A percentile compares a stretch with the other conserved stretches of the same genome.
These are phyloP conservation scores for Phascolomyces articulosus DNA, from an alignment of 371 early-diverging fungal genomes.

Conservation along the genomic window DNA sequence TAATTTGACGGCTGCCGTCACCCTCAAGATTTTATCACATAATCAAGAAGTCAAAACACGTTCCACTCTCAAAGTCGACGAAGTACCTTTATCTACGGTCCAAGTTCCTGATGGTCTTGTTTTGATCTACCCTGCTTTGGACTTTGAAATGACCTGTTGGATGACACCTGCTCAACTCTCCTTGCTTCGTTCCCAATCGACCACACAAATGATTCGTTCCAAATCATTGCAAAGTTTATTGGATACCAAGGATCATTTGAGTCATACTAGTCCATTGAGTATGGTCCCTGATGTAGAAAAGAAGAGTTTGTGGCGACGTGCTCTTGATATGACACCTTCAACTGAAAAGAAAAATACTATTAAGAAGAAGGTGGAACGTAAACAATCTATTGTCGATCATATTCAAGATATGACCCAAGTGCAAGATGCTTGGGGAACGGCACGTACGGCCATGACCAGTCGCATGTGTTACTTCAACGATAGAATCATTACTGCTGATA, in stretches of 20 bases:
- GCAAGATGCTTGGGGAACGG: constrained; percentile 40
- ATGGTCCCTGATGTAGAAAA: constrained; percentile 56
- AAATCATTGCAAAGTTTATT: constrained; percentile 55
- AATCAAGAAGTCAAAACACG: constrained; percentile 29
- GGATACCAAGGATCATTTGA: constrained; percentile 61
- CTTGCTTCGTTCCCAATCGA: constrained; percentile 49
- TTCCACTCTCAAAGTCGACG: background rate
- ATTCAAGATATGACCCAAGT: constrained; percentile 12
- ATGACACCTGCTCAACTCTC: constrained; percentile 74
- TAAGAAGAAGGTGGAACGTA: background rate
- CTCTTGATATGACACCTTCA: constrained; percentile 22
- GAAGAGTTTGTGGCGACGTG: constrained; percentile 34
- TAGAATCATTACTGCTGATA: constrained; percentile 77
- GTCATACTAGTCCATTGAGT: constrained; percentile 59
- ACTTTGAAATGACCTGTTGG: constrained; percentile 91
- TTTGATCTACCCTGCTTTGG: constrained; percentile 87
- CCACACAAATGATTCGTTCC: constrained; percentile 56
- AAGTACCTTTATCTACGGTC: constrained; percentile 34
- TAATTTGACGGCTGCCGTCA: constrained; percentile 72
- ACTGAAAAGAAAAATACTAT: background rate
- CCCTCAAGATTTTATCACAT: constrained; percentile 68
- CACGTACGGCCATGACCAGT: constrained; percentile 81
- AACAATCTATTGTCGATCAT: constrained; percentile 23
- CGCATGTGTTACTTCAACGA: constrained; percentile 88
- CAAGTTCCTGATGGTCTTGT: constrained; percentile 68